Percentiles rank a stretch among this genome's conserved stretches.
These are phyloP conservation scores for Berberis vulgaris DNA, from an alignment of 164 flowering plant species.

Conservation along the genomic window DNA sequence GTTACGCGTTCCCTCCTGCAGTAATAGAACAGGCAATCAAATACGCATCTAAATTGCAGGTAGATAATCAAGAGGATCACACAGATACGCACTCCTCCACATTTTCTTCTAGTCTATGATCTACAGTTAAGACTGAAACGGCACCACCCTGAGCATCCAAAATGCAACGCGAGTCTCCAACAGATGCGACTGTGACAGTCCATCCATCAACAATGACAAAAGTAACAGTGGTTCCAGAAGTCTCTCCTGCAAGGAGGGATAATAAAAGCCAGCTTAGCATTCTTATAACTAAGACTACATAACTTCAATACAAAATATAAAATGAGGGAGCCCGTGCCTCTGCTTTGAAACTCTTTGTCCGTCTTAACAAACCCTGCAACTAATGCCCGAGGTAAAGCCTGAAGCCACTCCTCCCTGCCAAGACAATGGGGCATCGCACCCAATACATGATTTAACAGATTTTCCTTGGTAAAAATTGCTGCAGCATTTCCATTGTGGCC, in stretches of 20 bases:
- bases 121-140: constrained; percentile 65
- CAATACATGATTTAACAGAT: constrained; percentile 60
- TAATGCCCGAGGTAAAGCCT: constrained; percentile 79
- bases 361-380: constrained; percentile 94
- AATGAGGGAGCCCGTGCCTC: constrained; percentile 33
- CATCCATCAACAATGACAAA: constrained; percentile 83
- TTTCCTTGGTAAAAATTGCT: constrained; percentile 62
- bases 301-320: neutral
- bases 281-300: neutral
- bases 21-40: constrained; percentile 11
- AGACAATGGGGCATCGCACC: constrained; percentile 76
- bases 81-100: constrained; percentile 61
- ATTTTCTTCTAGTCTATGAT: constrained; percentile 90
- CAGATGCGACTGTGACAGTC: constrained; percentile 95
- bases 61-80: constrained; percentile 4
- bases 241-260: constrained; percentile 51
- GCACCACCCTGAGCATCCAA: constrained; percentile 72
- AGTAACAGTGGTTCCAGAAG: constrained; percentile 92
- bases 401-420: constrained; percentile 86
- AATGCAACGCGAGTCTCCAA: constrained; percentile 88
- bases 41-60: neutral
- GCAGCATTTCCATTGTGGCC: constrained; percentile 95
- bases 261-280: neutral
- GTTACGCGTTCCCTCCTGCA: constrained; percentile 83
- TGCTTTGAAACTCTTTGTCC: constrained; percentile 76